phyloP scores from a whole-genome alignment of 1,284 basidiomycete species.

The Puccinia horiana region DNA sequence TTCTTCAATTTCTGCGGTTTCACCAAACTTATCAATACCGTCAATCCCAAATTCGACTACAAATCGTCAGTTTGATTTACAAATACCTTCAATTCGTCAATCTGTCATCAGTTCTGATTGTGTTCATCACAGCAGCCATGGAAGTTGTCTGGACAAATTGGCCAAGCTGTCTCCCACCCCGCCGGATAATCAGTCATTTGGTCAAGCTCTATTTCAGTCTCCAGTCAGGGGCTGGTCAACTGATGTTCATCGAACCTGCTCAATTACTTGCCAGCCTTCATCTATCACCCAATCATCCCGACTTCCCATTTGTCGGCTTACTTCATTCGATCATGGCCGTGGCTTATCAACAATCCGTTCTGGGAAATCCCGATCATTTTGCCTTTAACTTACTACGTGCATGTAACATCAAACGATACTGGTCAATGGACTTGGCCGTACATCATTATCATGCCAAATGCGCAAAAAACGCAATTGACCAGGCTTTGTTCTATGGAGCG shows the following conservation, averaged over 20 bases:
- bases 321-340: constrained; percentile 45
- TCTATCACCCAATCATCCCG: constrained; percentile 26
- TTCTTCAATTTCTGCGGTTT: neutral
- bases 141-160: constrained; percentile 23
- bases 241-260: constrained; percentile 35
- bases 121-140: neutral
- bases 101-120: neutral
- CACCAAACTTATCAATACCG: neutral
- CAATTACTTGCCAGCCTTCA: constrained; percentile 20
- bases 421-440: constrained; percentile 8
- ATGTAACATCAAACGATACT: constrained; percentile 42
- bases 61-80: neutral
- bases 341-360: constrained; percentile 14
- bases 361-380: constrained; percentile 14
- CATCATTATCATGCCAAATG: constrained; percentile 33
- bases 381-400: constrained; percentile 6
- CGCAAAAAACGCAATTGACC: constrained; percentile 29
- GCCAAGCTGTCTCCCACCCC: constrained; percentile 35
- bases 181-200: constrained; percentile 29
- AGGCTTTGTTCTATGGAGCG: constrained; percentile 2
- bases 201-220: constrained; percentile 34
- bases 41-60: neutral
- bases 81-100: neutral
- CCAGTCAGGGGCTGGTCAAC: constrained; percentile 26
- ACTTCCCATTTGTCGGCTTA: constrained; percentile 43